phyloP scores from a whole-genome alignment of 176 grass and related monocot genomes.

The Saccharum spontaneum region DNA sequence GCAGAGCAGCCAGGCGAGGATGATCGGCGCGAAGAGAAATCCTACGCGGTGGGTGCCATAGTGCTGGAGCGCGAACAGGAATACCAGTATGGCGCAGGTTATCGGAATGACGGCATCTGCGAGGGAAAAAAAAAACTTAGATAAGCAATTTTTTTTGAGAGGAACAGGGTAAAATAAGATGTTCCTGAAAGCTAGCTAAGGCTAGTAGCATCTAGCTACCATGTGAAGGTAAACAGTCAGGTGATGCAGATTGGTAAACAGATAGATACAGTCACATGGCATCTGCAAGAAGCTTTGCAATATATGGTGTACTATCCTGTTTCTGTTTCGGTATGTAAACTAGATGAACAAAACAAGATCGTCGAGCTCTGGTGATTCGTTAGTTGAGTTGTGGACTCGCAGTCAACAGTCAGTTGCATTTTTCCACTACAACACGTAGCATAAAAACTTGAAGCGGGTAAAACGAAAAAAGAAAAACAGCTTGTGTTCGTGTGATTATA shows the following conservation, averaged over 20 bases:
- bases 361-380: not conserved
- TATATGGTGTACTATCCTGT: not conserved
- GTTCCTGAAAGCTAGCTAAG: not conserved
- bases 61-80: slow-evolving; percentile 85
- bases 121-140: not conserved
- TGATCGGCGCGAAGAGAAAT: slow-evolving; percentile 81
- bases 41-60: slow-evolving; percentile 89
- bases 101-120: slow-evolving; percentile 85
- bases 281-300: not conserved
- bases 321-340: not conserved
- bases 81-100: slow-evolving; percentile 76
- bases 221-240: slow-evolving; percentile 1
- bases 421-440: too few species aligned
- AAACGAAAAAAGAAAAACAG: not conserved
- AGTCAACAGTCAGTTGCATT: not conserved
- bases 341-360: not conserved
- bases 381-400: not conserved
- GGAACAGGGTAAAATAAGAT: not conserved
- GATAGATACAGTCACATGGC: not conserved
- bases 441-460: too few species aligned
- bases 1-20: slow-evolving; percentile 81
- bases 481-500: not conserved
- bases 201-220: not conserved
- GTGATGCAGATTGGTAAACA: not conserved
- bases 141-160: too few species aligned